These are phyloP conservation scores for Flammula alnicola DNA, from an alignment of 1,284 basidiomycete genomes.

Conservation along the genomic window DNA sequence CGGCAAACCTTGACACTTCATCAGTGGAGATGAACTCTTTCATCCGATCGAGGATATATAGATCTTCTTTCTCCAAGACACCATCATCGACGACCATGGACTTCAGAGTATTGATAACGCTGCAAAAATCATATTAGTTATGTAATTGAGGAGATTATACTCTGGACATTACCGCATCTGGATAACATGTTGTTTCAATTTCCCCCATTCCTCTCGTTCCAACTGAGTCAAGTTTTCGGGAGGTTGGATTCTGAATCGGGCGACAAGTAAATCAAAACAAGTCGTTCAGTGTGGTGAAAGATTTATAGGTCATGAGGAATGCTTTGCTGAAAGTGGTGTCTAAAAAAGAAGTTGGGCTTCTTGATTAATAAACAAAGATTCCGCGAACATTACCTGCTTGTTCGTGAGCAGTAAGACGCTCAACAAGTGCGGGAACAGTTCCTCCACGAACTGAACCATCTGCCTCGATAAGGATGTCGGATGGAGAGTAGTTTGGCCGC, in stretches of 20 bases:
- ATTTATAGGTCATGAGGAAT: conserved; percentile 97
- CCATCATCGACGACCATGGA: conserved; percentile 82
- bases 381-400: conserved; percentile 62
- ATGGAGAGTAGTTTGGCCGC: conserved; percentile 76
- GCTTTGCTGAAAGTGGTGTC: conserved; percentile 88
- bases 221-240: conserved; percentile 70
- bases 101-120: conserved; percentile 85
- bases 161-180: conserved; percentile 74
- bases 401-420: conserved; percentile 90
- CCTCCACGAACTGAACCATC: conserved; percentile 88
- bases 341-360: conserved; percentile 33
- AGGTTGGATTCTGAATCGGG: conserved; percentile 81
- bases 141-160: not conserved
- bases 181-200: conserved; percentile 89
- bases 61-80: conserved; percentile 81
- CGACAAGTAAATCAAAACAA: conserved; percentile 86
- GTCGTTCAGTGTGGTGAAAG: conserved; percentile 88
- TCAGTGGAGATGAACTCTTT: conserved; percentile 78
- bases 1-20: conserved; percentile 63
- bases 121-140: conserved; percentile 35
- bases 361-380: conserved; percentile 5
- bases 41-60: conserved; percentile 77
- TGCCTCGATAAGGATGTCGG: conserved; percentile 84
- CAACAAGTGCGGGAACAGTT: conserved; percentile 85
- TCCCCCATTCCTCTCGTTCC: conserved; percentile 84